Evolutionary conservation across 768 basidiomycete genomes (phyloP).

Genomic region (Lepiota subincarnata): DNA sequence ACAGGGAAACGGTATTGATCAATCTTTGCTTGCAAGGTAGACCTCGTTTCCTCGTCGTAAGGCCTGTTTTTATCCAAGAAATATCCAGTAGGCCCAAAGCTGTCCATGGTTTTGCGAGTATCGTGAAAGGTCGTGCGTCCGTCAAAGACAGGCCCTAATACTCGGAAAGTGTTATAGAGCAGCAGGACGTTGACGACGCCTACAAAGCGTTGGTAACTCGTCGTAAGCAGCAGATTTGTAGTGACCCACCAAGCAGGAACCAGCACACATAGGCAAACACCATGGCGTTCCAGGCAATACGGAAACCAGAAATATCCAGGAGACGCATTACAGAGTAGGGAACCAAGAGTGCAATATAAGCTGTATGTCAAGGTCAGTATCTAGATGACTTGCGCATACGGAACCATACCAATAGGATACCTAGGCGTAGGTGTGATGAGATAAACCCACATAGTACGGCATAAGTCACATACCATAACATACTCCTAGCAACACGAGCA

Average conservation of each 20-base stretch:
- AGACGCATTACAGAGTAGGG: constrained; percentile 55
- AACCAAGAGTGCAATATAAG: constrained; percentile 54
- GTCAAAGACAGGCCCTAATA: constrained; percentile 52
- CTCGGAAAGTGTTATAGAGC: constrained; percentile 65
- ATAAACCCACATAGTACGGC: not conserved
- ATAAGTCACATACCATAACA: constrained; percentile 56
- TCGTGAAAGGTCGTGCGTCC: constrained; percentile 21
- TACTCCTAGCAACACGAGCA: constrained; percentile 54
- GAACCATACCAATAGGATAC: constrained; percentile 53
- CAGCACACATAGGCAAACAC: constrained; percentile 50
- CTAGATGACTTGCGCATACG: not conserved
- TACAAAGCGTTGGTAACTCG: constrained; percentile 22
- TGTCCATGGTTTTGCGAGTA: constrained; percentile 26
- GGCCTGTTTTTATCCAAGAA: constrained; percentile 16
- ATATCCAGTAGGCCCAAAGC: constrained; percentile 22
- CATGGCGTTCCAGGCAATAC: constrained; percentile 40
- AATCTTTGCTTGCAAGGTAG: not conserved
- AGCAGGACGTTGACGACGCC: constrained; percentile 62
- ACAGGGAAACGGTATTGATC: constrained; percentile 2
- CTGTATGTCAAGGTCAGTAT: constrained; percentile 28
- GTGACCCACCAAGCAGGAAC: constrained; percentile 49
- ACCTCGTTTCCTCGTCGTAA: not conserved
- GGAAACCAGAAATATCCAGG: constrained; percentile 42
- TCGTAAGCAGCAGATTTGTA: not conserved
- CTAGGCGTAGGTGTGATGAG: constrained; percentile 25